Conservation (phyloP, 352 stramenopile species). For the Elongisporangium undulatum region DNA sequence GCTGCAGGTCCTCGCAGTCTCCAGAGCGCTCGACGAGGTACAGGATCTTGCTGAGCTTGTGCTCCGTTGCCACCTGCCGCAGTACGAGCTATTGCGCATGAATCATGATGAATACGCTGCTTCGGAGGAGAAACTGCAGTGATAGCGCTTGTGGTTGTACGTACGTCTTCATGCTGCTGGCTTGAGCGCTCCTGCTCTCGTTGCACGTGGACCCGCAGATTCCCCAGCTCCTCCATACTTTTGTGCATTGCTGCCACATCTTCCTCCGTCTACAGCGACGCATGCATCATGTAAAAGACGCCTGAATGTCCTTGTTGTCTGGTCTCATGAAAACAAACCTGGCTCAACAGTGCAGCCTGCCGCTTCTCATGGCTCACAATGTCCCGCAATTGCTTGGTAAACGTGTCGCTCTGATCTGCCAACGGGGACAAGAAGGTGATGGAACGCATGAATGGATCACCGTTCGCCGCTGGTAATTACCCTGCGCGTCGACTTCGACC, state of each 20-base stretch:
- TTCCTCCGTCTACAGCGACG: constrained; percentile 11
- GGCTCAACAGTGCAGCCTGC: constrained; percentile 34
- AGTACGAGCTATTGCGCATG: constrained; percentile 25
- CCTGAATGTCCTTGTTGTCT: too few relatives aligned
- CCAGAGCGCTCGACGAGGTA: constrained; percentile 23
- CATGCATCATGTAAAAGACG: neutral
- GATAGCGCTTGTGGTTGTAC: neutral
- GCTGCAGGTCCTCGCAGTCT: constrained; percentile 31
- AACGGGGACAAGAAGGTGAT: neutral
- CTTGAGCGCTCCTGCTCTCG: constrained; percentile 22
- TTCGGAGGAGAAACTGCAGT: constrained; percentile 7
- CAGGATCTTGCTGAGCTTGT: constrained; percentile 30
- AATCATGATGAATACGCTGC: neutral
- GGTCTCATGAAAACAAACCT: constrained; percentile 13
- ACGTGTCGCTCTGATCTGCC: constrained; percentile 29
- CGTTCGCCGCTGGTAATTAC: constrained; percentile 9
- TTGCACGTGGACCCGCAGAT: constrained; percentile 19
- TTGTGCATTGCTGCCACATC: constrained; percentile 21
- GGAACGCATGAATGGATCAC: neutral
- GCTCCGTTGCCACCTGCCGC: constrained; percentile 16
- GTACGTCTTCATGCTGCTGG: constrained; percentile 23
- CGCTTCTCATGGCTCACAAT: constrained; percentile 39
- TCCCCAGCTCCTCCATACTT: constrained; percentile 27
- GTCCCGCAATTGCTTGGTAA: constrained; percentile 34
- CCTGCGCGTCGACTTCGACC: constrained; percentile 35